Evolutionary conservation across 1,139 yeast species (phyloP), one percentile per base, ranked within the genome.

Genomic region (Sugiyamaella grinbergsii): DNA sequence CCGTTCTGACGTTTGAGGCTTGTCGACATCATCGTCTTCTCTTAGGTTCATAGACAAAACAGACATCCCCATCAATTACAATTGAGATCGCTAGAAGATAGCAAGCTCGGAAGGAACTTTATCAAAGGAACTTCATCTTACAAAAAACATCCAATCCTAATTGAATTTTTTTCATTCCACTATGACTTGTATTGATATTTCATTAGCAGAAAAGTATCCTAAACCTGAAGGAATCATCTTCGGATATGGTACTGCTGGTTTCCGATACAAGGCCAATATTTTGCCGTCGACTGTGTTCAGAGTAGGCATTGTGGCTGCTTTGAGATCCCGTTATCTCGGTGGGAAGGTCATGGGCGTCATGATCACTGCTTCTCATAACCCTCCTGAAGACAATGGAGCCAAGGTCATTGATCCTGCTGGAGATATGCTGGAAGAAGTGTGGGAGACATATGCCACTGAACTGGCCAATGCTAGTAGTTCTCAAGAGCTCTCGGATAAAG

Each of bases 351-450:
- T 91, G 42, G 76, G 75, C 10, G 85, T 90, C 8, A 93, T 94
- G 98, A 83, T 94, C 62, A 94, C 98, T 1, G 98, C 98, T 0
- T 88, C 96, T 1, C 98, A 93, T 68, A 93, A 93, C 62, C 98
- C 98, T 0, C 96, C 98, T 0, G 76, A 75, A 47, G 98, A 93
- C 64, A 93, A 93, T 61, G 98, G 98, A n/a, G 96, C 93, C 52
- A 93, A 93, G 71, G 76, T 93, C 20, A 90, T 91, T 34, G 98
- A 93, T 61, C 98, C 98, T 6, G 57, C 79, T 68, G 98, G 98
- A 28, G 93, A 87, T 58, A 93, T 93, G 98, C 77, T 93, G 60
- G 88, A 82, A 54, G 80, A 81, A 50, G 65, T 77, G 11, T 94
- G 98, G 98, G 98, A 93, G 67, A 70, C 75, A 1, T 74, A 82